Evolutionary conservation across 805 yeast species (phyloP).

Genomic region (Lipomyces yamanashiensis): DNA sequence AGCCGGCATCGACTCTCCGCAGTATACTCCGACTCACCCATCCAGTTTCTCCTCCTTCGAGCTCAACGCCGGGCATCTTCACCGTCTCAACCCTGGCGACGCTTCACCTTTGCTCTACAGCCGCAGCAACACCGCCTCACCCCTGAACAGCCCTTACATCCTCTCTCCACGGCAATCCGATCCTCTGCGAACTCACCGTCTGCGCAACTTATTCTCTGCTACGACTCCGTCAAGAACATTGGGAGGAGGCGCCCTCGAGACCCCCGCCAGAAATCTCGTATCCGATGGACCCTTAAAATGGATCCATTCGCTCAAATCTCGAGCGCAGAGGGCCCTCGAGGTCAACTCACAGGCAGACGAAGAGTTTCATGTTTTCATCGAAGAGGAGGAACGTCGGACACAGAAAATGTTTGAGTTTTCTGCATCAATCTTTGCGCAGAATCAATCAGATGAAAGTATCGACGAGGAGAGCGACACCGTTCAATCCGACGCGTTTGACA

Average conservation of each 20-base stretch:
- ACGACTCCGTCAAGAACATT: conserved; percentile 20
- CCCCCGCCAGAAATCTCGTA: not conserved
- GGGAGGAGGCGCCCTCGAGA: not conserved
- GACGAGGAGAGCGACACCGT: conserved; percentile 22
- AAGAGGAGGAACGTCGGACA: conserved; percentile 24
- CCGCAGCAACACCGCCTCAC: conserved; percentile 22
- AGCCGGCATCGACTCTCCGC: not conserved
- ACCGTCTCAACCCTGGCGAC: conserved; percentile 16
- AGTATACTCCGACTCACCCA: conserved; percentile 15
- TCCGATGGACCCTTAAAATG: conserved; percentile 12
- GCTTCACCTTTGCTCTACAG: conserved; percentile 29
- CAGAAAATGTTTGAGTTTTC: conserved; percentile 24
- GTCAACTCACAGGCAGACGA: conserved; percentile 26
- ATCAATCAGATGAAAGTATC: not conserved
- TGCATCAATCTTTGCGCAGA: conserved; percentile 12
- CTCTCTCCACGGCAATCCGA: conserved; percentile 20
- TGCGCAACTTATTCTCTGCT: conserved; percentile 3
- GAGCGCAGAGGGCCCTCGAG: conserved; percentile 26
- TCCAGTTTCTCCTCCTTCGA: conserved; percentile 13
- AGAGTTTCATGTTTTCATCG: conserved; percentile 24
- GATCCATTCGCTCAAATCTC: conserved; percentile 16
- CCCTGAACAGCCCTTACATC: conserved; percentile 23
- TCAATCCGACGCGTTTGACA: conserved; percentile 28
- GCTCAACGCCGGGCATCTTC: conserved; percentile 29
- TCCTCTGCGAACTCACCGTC: conserved; percentile 5